These are phyloP conservation scores for Fusarium sp. DNA, from an alignment of 2,329 filamentous ascomycete genomes.

Conservation along the genomic window DNA sequence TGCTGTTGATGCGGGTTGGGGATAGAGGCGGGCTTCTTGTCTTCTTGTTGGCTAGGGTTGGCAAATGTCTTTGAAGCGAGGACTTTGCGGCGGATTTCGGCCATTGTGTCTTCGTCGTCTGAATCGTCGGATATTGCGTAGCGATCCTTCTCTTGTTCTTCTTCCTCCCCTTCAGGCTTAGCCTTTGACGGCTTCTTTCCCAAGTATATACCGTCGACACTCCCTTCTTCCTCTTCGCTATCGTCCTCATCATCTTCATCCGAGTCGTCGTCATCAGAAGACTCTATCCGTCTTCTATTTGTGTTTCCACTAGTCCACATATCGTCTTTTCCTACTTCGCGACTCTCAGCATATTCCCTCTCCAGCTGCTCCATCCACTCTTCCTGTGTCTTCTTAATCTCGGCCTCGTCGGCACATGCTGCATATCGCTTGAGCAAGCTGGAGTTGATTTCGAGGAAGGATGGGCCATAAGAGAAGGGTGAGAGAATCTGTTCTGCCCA, in stretches of 20 bases:
- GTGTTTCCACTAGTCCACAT: constrained; percentile 93
- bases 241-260: constrained; percentile 59
- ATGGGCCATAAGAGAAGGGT: constrained; percentile 87
- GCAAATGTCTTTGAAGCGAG: constrained; percentile 90
- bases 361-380: constrained; percentile 92
- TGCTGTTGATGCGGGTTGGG: constrained; percentile 60
- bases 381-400: constrained; percentile 84
- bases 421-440: constrained; percentile 86
- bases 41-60: constrained; percentile 51
- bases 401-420: constrained; percentile 82
- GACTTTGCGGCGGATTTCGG: constrained; percentile 88
- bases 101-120: constrained; percentile 88
- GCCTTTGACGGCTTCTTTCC: constrained; percentile 61
- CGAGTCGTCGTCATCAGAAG: constrained; percentile 60
- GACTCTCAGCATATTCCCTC: constrained; percentile 84
- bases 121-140: constrained; percentile 82
- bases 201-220: constrained; percentile 69
- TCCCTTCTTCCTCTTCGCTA: constrained; percentile 58
- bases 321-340: constrained; percentile 76
- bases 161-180: constrained; percentile 54
- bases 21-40: constrained; percentile 73
- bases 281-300: constrained; percentile 71
- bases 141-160: constrained; percentile 68
- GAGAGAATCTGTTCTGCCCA: constrained; percentile 88
- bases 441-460: constrained; percentile 91